Evolutionary conservation across 169 alveolate species (phyloP), one percentile per base, ranked within the genome.

Genomic region (Plasmodium berghei): DNA sequence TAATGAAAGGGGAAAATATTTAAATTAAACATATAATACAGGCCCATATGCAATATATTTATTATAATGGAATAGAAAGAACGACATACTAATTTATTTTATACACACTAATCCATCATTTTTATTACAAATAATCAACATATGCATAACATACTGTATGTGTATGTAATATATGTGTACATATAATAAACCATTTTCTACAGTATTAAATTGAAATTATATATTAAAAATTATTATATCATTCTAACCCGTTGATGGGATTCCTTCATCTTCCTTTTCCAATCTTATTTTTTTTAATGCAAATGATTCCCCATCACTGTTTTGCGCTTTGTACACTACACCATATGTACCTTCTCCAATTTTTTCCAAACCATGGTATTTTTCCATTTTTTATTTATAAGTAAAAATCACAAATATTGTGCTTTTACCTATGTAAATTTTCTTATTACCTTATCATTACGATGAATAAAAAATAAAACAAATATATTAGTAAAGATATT

Each of bases 341-440:
- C 99, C 99, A 94, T 98, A 98, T 48, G 99, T 98, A 46, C 99
- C 99, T 87, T 98, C 99, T 20, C 99, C 99, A 16, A 98, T 96
- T 90, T 98, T 98, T 62, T 98, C 99, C 73, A 98, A 93, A 90
- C 97, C 97, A 90, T 97, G 98, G 90, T 98, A 98, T 72, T 96
- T 94, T 92, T 97, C 98, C 97, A 96, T 95, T 22, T 85, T 61
- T 63, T 61, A 2, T 22, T 73, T 16, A 28, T 48, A 75, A 75
- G 89, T 62, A 63, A 75, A 64, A 63, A 75, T 75, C 89, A 75
- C 89, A 75, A 63, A 75, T 63, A 55, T 20, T 75, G 89, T 75
- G 89, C 89, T 75, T 75, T 75, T 75, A 75, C 88, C 64, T 28
- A 55, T 62, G 24, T 18, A 62, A 63, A 75, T 59, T n/a, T 45